phyloP scores from a whole-genome alignment of 306 rosid genomes.

The Crataegus laevigata region DNA sequence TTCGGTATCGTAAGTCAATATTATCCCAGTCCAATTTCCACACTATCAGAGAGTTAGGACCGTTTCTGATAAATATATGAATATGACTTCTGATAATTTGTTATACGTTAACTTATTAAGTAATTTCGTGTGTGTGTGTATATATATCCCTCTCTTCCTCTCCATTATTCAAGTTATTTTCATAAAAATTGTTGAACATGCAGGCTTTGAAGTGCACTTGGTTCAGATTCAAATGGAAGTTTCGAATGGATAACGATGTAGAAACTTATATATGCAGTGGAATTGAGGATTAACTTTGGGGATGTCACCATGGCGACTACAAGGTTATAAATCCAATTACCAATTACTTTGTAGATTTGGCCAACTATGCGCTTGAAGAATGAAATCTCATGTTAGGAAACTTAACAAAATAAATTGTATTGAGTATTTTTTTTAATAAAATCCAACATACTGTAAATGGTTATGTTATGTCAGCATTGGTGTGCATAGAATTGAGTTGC shows the following conservation, averaged over 20 bases:
- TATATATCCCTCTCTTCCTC: neutral
- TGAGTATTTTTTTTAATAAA: too few species aligned
- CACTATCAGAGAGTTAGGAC: neutral
- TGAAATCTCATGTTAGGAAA: too few species aligned
- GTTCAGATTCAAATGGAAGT: neutral
- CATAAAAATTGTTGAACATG: neutral
- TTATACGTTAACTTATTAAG: neutral
- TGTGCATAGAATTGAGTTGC: too few species aligned
- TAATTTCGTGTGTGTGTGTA: neutral
- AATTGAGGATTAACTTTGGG: neutral
- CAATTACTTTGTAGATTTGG: neutral
- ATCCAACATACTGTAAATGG: too few species aligned
- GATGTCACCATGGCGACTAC: neutral
- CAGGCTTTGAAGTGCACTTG: slow-evolving; percentile 3
- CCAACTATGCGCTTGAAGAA: neutral
- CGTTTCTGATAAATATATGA: neutral
- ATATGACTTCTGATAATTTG: neutral
- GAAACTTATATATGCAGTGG: neutral
- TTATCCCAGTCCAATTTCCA: neutral
- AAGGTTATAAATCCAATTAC: neutral
- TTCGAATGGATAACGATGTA: slow-evolving; percentile 4
- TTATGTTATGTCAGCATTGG: too few species aligned
- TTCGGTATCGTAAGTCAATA: neutral
- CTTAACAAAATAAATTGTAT: too few species aligned
- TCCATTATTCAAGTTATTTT: neutral